These are phyloP conservation scores for Pestalotiopsis sp. DNA, from an alignment of 2,329 filamentous ascomycete species.

Conservation along the genomic window DNA sequence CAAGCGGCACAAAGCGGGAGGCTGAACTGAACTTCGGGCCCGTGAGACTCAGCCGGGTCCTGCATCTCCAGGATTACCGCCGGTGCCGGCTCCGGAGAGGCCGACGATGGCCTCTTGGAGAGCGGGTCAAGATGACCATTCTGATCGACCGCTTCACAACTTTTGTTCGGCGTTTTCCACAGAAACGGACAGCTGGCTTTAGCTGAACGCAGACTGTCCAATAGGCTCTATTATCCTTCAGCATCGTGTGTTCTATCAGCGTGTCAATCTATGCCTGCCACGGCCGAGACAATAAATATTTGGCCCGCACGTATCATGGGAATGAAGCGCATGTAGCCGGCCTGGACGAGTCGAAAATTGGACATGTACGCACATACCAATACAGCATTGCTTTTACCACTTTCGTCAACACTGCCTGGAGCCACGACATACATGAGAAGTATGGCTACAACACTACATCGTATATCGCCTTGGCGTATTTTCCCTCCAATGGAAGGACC, in stretches of 20 bases:
- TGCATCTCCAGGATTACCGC: not conserved
- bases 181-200: too few species aligned
- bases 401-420: not conserved
- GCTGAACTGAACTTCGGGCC: not conserved
- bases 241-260: not conserved
- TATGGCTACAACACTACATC: not conserved
- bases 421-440: not conserved
- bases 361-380: not conserved
- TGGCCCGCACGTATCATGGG: not conserved
- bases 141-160: not conserved
- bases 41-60: not conserved
- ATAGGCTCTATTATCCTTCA: not conserved
- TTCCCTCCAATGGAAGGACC: slow-evolving; percentile 7
- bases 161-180: too few species aligned
- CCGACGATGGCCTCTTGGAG: not conserved
- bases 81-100: not conserved
- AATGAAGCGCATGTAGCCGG: not conserved
- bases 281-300: not conserved
- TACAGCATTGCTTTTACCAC: not conserved
- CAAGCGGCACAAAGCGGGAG: not conserved
- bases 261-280: not conserved
- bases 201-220: too few species aligned
- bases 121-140: not conserved
- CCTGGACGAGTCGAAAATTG: not conserved
- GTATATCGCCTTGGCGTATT: not conserved